phyloP scores from a whole-genome alignment of 768 basidiomycete species.

The Lentinus brumalis region DNA sequence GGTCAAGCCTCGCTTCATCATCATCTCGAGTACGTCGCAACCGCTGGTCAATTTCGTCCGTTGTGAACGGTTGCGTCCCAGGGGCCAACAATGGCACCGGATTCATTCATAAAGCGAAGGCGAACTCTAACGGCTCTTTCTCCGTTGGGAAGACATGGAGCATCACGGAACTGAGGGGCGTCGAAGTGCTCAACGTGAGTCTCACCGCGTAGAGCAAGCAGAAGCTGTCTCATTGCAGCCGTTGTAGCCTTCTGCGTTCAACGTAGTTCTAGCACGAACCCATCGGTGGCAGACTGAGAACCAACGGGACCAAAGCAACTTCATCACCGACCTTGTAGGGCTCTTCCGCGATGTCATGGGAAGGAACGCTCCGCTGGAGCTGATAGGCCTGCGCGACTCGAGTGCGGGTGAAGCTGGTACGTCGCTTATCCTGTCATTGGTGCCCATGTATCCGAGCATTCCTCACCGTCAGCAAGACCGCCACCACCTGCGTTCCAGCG shows the following conservation, averaged over 20 bases:
- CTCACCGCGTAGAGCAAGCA: slow-evolving; percentile 17
- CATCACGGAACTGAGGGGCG: slow-evolving; percentile 73
- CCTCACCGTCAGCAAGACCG: slow-evolving; percentile 22
- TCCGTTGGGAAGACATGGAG: slow-evolving; percentile 98
- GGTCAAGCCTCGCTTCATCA: slow-evolving; percentile 86
- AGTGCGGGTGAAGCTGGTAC: slow-evolving; percentile 34
- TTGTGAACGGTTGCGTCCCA: slow-evolving; percentile 29
- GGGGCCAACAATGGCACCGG: slow-evolving; percentile 64
- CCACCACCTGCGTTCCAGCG: slow-evolving; percentile 21
- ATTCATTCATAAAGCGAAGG: slow-evolving; percentile 94
- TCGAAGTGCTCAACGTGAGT: slow-evolving; percentile 78
- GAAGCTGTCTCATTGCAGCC: neutral
- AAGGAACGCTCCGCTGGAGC: slow-evolving; percentile 48
- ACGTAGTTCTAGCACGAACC: slow-evolving; percentile 83
- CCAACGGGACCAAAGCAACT: slow-evolving; percentile 67
- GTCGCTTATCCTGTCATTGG: slow-evolving; percentile 2
- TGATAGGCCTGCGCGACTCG: slow-evolving; percentile 59
- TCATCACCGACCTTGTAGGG: slow-evolving; percentile 67
- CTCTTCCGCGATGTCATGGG: slow-evolving; percentile 48
- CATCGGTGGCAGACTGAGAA: slow-evolving; percentile 91
- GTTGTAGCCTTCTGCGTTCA: slow-evolving; percentile 63
- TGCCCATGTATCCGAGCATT: slow-evolving; percentile 12
- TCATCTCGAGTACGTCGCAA: slow-evolving; percentile 80
- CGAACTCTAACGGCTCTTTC: slow-evolving; percentile 92
- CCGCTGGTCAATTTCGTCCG: neutral